phyloP scores from a whole-genome alignment of 176 grass and related monocot species.

The Oryza longistaminata region DNA sequence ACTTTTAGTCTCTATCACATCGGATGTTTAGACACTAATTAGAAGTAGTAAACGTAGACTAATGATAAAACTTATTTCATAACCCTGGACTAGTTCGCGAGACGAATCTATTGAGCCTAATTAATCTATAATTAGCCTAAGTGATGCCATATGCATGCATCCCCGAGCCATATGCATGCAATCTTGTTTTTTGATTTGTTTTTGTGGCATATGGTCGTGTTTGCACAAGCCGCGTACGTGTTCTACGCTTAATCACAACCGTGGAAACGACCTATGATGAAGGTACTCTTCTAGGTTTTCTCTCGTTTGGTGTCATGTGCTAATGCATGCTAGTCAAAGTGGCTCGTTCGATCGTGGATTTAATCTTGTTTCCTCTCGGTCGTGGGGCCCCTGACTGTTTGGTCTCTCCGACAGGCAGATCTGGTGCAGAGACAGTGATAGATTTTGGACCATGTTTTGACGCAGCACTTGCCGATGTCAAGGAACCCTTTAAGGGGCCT shows the following conservation, averaged over 20 bases:
- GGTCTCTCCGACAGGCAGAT: slow-evolving; percentile 12
- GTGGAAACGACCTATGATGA: background rate
- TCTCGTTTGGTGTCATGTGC: slow-evolving; percentile 10
- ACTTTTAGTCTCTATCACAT: too few relatives aligned
- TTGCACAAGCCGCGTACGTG: background rate
- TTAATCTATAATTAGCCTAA: too few relatives aligned
- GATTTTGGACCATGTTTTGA: slow-evolving; percentile 1
- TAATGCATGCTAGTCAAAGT: slow-evolving; percentile 19
- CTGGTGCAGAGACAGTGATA: slow-evolving; percentile 32
- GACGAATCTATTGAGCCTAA: too few relatives aligned
- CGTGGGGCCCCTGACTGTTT: slow-evolving; percentile 19
- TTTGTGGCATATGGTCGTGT: background rate
- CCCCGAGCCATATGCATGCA: too few relatives aligned
- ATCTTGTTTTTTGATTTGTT: background rate
- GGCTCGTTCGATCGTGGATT: background rate
- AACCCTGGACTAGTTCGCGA: too few relatives aligned
- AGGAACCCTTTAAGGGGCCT: background rate
- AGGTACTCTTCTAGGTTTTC: slow-evolving; percentile 25
- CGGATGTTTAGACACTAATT: too few relatives aligned
- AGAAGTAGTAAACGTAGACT: too few relatives aligned
- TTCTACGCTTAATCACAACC: background rate
- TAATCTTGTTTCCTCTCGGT: background rate
- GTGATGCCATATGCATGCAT: too few relatives aligned
- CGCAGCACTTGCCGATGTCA: background rate
- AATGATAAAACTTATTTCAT: too few relatives aligned